phyloP scores from a whole-genome alignment of 1,284 basidiomycete species.

The Puccinia brachypodii region DNA sequence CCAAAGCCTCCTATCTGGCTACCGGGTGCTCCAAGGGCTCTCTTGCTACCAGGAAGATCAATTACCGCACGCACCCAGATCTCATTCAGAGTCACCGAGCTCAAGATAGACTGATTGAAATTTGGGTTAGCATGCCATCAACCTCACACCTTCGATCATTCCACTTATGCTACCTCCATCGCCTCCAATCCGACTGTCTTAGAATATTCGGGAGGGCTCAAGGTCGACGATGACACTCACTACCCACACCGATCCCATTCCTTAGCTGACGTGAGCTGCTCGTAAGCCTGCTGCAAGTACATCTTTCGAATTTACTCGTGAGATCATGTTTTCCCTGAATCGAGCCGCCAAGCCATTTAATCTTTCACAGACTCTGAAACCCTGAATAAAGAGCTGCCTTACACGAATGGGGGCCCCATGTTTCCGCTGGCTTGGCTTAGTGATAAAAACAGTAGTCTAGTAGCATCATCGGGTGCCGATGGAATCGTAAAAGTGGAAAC shows the following conservation, averaged over 20 bases:
- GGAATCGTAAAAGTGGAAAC: constrained; percentile 11
- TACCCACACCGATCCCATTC: constrained; percentile 6
- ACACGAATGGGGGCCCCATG: not conserved
- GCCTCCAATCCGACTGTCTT: not conserved
- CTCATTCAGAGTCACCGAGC: not conserved
- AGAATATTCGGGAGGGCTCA: constrained; percentile 8
- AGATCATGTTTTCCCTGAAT: constrained; percentile 9
- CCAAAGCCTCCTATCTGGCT: not conserved
- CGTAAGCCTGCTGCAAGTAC: not conserved
- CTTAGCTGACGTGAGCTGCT: not conserved
- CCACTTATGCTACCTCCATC: not conserved
- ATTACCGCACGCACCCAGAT: not conserved
- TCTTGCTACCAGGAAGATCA: not conserved
- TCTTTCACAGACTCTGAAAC: constrained; percentile 25
- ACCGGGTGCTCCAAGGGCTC: not conserved
- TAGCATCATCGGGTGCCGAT: not conserved
- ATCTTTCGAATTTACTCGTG: not conserved
- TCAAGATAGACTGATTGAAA: constrained; percentile 21
- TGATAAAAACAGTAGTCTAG: not conserved
- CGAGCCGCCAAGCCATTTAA: constrained; percentile 13
- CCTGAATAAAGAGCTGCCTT: constrained; percentile 6
- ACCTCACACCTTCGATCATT: not conserved
- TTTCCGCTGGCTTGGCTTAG: not conserved
- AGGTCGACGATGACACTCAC: not conserved
- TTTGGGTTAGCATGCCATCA: not conserved